Percentiles rank a stretch among this genome's conserved stretches.
Conservation (phyloP, 352 stramenopile genomes). For the Elongisporangium anandrum region DNA sequence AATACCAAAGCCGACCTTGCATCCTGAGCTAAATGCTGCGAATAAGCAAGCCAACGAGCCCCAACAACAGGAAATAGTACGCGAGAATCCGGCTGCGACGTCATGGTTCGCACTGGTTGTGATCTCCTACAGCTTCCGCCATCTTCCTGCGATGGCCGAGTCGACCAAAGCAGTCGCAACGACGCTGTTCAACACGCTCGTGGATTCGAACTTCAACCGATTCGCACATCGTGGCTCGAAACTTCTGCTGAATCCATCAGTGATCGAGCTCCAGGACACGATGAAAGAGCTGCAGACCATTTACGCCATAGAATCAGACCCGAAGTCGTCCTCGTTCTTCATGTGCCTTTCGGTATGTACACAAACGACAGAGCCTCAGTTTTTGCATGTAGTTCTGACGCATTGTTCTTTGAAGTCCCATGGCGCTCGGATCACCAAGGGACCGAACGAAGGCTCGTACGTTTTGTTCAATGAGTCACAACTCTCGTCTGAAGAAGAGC, state of each 20-base stretch:
- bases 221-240: slow-evolving; percentile 48
- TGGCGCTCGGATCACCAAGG: slow-evolving; percentile 49
- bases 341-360: slow-evolving; percentile 51
- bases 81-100: too few relatives aligned
- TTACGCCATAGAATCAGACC: slow-evolving; percentile 21
- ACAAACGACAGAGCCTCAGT: too few relatives aligned
- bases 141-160: slow-evolving; percentile 47
- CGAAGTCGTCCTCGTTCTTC: slow-evolving; percentile 39
- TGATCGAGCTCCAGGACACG: slow-evolving; percentile 77
- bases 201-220: slow-evolving; percentile 40
- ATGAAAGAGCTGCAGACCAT: slow-evolving; percentile 56
- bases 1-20: too few relatives aligned
- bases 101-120: slow-evolving; percentile 44
- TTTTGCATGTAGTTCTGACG: too few relatives aligned
- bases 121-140: slow-evolving; percentile 47
- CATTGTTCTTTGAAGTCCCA: slow-evolving; percentile 62
- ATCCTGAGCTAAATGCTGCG: too few relatives aligned
- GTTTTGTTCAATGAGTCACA: slow-evolving; percentile 67
- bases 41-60: too few relatives aligned
- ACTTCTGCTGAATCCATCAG: slow-evolving; percentile 72
- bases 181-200: slow-evolving; percentile 47
- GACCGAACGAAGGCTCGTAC: slow-evolving; percentile 58
- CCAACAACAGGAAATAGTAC: too few relatives aligned
- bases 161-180: slow-evolving; percentile 53
- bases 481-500: slow-evolving; percentile 64